A percentile compares a stretch with the other conserved stretches of the same genome.
Evolutionary conservation across 228 moss, liverwort and hornwort genomes (phyloP).

Genomic region (Sphagnum fallax): DNA sequence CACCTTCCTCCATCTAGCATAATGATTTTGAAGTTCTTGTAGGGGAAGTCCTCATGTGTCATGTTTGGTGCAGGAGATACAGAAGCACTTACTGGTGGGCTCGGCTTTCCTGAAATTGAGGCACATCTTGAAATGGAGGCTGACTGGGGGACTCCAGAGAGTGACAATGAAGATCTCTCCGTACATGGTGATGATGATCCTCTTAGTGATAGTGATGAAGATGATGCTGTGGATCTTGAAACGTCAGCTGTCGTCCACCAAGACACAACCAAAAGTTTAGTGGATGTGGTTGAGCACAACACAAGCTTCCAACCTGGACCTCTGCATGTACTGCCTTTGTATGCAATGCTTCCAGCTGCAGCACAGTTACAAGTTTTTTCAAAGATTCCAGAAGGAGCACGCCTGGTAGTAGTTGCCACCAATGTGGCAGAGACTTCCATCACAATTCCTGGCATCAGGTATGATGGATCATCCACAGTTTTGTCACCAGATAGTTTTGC

Average conservation of each 20-base stretch:
- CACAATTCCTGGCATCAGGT: constrained; percentile 89
- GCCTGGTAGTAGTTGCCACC: constrained; percentile 93
- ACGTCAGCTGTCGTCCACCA: constrained; percentile 33
- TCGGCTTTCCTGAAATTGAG: constrained; percentile 38
- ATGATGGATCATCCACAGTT: background rate
- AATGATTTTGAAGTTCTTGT: too few species aligned
- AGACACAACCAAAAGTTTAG: constrained; percentile 13
- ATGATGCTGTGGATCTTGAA: constrained; percentile 38
- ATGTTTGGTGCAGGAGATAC: background rate
- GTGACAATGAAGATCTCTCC: constrained; percentile 49
- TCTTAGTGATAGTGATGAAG: constrained; percentile 53
- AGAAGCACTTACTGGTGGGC: constrained; percentile 28
- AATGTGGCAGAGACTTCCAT: constrained; percentile 98
- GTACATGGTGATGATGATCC: constrained; percentile 40
- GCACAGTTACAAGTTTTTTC: constrained; percentile 88
- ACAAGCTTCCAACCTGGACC: constrained; percentile 26
- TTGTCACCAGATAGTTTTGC: background rate
- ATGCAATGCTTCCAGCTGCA: constrained; percentile 93
- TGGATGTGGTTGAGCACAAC: constrained; percentile 8
- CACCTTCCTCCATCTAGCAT: too few species aligned
- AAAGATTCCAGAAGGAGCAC: constrained; percentile 68
- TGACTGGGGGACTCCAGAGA: constrained; percentile 36
- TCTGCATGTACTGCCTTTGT: constrained; percentile 79
- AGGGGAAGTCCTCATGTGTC: too few species aligned
- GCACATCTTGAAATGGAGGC: constrained; percentile 43